Conservation (phyloP, 805 yeast species). For the Kluyveromyces nonfermentans region DNA sequence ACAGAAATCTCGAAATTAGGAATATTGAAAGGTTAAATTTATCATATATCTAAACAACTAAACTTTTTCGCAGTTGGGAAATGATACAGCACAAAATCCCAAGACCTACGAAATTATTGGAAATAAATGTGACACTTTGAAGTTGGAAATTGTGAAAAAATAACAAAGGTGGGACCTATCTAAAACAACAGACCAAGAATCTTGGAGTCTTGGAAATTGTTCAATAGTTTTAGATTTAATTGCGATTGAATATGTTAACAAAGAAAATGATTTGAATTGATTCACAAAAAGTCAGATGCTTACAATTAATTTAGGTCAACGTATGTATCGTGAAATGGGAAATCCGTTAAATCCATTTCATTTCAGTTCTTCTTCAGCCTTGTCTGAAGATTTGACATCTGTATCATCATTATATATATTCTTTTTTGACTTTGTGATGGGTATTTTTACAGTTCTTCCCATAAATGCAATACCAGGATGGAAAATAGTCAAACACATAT, state of each 20-base stretch:
- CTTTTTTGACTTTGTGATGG: conserved; percentile 12
- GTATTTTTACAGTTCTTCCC: conserved; percentile 22
- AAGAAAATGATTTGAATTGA: background rate
- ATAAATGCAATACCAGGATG: conserved; percentile 56
- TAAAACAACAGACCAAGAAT: too few species aligned
- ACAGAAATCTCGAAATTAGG: background rate
- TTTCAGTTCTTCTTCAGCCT: background rate
- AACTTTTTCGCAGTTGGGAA: background rate
- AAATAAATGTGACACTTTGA: too few species aligned
- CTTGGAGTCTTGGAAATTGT: too few species aligned
- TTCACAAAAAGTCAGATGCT: background rate
- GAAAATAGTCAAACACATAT: conserved; percentile 38
- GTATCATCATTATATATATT: background rate
- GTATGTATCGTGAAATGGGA: background rate
- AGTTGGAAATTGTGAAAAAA: too few species aligned
- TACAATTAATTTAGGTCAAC: background rate
- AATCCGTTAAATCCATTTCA: too few species aligned
- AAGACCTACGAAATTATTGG: too few species aligned
- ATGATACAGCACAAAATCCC: background rate
- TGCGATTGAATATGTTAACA: too few species aligned
- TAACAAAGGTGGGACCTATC: too few species aligned
- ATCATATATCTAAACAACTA: too few species aligned
- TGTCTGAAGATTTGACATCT: background rate
- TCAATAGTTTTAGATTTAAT: too few species aligned
- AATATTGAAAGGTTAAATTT: background rate